These are phyloP conservation scores for Xanthoconium separans DNA, from an alignment of 1,284 basidiomycete species.

Conservation along the genomic window DNA sequence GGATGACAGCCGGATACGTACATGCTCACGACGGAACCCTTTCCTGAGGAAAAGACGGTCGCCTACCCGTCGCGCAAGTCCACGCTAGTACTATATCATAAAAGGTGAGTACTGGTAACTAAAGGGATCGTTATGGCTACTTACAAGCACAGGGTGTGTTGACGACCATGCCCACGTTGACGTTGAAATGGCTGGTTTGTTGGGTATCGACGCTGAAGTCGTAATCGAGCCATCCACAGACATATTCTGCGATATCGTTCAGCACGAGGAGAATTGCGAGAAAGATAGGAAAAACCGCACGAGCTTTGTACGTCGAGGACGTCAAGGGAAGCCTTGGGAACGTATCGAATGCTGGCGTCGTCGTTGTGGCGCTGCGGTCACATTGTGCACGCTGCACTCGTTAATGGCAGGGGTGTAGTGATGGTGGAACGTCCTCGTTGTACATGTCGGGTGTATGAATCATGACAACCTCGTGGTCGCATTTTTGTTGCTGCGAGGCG, in stretches of 20 bases:
- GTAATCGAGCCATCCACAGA: constrained; percentile 90
- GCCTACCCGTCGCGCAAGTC: constrained; percentile 90
- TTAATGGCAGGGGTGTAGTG: too few relatives aligned
- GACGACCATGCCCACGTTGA: constrained; percentile 90
- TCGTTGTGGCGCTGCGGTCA: too few relatives aligned
- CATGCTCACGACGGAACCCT: constrained; percentile 85
- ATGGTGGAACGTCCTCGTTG: too few relatives aligned
- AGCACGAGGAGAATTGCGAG: constrained; percentile 75
- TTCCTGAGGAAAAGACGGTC: constrained; percentile 87
- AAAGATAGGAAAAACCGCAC: constrained; percentile 75
- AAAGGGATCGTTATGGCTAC: constrained; percentile 32
- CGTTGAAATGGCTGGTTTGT: constrained; percentile 61
- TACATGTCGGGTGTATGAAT: too few relatives aligned
- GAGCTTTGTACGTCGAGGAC: constrained; percentile 85
- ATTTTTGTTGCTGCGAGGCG: too few relatives aligned
- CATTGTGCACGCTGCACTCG: too few relatives aligned
- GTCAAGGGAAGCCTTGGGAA: constrained; percentile 88
- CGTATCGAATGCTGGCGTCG: constrained; percentile 72
- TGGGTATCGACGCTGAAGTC: constrained; percentile 81
- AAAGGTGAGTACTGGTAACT: not conserved
- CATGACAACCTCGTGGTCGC: too few relatives aligned
- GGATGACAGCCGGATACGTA: constrained; percentile 36
- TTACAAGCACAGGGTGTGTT: constrained; percentile 91
- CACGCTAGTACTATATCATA: constrained; percentile 68
- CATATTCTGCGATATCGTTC: constrained; percentile 86